Percentiles rank a stretch among this genome's conserved stretches.
These are phyloP conservation scores for Wallacemonas sp. DNA, from an alignment of 208 protist genomes.

Conservation along the genomic window DNA sequence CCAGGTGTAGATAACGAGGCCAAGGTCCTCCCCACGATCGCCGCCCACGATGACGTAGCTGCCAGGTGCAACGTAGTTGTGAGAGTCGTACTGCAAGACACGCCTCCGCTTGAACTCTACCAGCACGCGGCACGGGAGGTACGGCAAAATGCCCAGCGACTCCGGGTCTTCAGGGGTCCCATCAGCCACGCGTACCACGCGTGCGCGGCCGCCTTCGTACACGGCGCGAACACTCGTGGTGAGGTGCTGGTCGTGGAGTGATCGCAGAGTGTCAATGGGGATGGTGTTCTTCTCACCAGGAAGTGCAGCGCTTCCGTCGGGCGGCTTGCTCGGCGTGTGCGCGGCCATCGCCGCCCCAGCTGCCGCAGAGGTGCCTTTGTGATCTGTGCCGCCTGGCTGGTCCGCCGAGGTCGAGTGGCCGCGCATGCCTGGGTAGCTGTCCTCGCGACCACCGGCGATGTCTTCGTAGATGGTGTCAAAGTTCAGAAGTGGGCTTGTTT, in stretches of 20 bases:
- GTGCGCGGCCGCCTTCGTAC: conserved; percentile 65
- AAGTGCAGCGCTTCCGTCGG: conserved; percentile 12
- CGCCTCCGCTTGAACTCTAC: conserved; percentile 91
- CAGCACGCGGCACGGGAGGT: conserved; percentile 77
- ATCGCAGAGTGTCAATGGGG: conserved; percentile 92
- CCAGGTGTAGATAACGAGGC: conserved; percentile 84
- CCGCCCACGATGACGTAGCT: conserved; percentile 84
- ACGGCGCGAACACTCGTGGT: conserved; percentile 49
- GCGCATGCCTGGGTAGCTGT: background rate
- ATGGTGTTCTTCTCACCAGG: conserved; percentile 67
- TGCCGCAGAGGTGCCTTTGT: background rate
- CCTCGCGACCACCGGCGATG: conserved; percentile 23
- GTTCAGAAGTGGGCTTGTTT: conserved; percentile 12
- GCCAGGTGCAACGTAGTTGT: conserved; percentile 68
- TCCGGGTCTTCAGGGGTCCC: conserved; percentile 39
- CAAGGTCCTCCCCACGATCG: conserved; percentile 87
- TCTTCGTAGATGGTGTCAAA: conserved; percentile 58
- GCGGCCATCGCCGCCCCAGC: conserved; percentile 8
- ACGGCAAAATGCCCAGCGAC: conserved; percentile 48
- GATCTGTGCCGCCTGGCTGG: background rate
- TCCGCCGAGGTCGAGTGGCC: background rate
- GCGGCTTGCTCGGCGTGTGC: conserved; percentile 1
- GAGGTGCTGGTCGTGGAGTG: conserved; percentile 91
- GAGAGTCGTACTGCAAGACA: conserved; percentile 80
- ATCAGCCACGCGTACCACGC: conserved; percentile 36